A percentile compares a stretch with the other conserved stretches of the same genome.
Conservation (phyloP, 2,329 filamentous ascomycete genomes). For the Aureobasidium sp. region DNA sequence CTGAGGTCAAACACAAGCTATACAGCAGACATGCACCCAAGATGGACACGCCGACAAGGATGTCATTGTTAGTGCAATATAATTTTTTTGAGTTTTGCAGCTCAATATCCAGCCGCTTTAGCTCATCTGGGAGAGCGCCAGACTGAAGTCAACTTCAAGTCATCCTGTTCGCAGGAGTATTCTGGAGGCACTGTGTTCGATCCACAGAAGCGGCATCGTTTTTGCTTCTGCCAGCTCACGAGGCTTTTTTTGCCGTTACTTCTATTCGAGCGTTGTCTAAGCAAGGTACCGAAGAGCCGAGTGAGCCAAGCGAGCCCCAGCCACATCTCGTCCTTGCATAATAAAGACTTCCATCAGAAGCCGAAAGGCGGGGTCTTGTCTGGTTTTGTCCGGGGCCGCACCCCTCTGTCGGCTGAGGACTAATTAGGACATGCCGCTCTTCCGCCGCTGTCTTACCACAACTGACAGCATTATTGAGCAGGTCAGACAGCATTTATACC, state of each 20-base stretch:
- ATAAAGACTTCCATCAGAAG: too few relatives aligned
- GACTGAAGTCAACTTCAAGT: constrained; percentile 17
- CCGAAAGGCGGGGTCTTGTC: not conserved
- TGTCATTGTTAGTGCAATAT: too few relatives aligned
- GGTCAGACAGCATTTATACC: not conserved
- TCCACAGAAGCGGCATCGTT: constrained; percentile 17
- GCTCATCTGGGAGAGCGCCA: constrained; percentile 19
- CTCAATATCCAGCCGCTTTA: constrained; percentile 19
- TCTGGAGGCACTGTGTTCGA: constrained; percentile 19
- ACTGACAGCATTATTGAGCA: not conserved
- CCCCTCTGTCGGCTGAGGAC: not conserved
- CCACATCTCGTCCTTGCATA: too few relatives aligned
- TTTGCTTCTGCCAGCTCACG: not conserved
- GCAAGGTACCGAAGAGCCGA: too few relatives aligned
- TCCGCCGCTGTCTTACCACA: not conserved
- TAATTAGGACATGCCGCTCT: not conserved
- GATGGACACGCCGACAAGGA: too few relatives aligned
- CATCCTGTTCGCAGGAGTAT: not conserved
- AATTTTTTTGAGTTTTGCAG: too few relatives aligned
- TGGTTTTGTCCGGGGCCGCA: not conserved
- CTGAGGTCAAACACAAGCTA: too few relatives aligned
- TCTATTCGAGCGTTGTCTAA: not conserved
- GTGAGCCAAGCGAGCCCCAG: too few relatives aligned
- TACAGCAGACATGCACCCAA: too few relatives aligned
- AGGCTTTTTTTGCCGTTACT: too few relatives aligned